phyloP scores from a whole-genome alignment of 257 asterid species.

The Prunella vulgaris region DNA sequence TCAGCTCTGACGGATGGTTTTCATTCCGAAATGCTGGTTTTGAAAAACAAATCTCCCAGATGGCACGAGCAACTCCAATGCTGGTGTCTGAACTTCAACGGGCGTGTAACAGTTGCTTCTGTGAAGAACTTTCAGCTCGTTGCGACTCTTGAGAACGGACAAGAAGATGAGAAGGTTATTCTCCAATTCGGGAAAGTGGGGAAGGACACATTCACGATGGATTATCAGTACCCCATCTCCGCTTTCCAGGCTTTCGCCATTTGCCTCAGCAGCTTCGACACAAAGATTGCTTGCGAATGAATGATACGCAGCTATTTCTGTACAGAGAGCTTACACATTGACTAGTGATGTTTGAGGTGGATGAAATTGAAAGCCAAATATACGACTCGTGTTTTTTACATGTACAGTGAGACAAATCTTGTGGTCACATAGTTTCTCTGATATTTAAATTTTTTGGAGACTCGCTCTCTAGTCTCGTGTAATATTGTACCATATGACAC shows the following conservation, averaged over 20 bases:
- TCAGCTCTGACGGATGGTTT: constrained; percentile 53
- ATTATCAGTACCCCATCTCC: constrained; percentile 84
- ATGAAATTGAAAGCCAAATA: too few species aligned
- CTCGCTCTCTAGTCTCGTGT: too few species aligned
- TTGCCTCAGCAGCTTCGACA: constrained; percentile 93
- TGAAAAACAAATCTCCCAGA: constrained; percentile 93
- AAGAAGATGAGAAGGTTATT: constrained; percentile 60
- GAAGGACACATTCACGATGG: constrained; percentile 88
- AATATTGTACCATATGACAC: too few species aligned
- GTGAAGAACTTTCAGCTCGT: constrained; percentile 93
- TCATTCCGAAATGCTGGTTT: constrained; percentile 41
- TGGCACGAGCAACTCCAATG: constrained; percentile 98
- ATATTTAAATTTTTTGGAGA: too few species aligned
- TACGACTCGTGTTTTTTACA: too few species aligned
- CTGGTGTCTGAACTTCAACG: constrained; percentile 90
- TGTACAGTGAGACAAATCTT: too few species aligned
- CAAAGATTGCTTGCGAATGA: constrained; percentile 87
- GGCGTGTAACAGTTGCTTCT: constrained; percentile 88
- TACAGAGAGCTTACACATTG: background rate
- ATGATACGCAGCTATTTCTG: background rate
- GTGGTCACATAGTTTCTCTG: too few species aligned
- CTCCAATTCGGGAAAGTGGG: constrained; percentile 95
- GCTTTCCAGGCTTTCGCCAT: constrained; percentile 95
- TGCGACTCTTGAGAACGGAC: constrained; percentile 50
- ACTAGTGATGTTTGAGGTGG: background rate